Base-by-base conservation (phyloP, 495 filamentous ascomycete species). In the Aspergillus steynii region DNA sequence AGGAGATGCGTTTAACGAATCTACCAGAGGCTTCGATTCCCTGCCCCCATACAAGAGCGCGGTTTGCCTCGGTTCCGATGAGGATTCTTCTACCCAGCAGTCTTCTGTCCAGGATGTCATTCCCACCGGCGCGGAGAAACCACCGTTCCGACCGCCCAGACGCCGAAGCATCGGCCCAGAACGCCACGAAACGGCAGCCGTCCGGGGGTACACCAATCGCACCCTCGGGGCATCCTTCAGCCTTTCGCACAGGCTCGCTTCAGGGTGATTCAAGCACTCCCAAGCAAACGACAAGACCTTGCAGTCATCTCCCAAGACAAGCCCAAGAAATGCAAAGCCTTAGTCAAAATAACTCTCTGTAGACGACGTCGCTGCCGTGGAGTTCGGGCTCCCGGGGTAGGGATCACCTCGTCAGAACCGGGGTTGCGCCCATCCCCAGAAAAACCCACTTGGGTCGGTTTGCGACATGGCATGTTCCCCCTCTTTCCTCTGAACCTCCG, bases 301-400 rank as follows among this genome's bases (percentile, higher is more conserved):
- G 27, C 31, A 50, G 29, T 31, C 15, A 20, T 37, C 12, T 42
- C 12, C 37, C 37, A 42, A 42, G 37, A 42, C 47, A 5, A 28
- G 8, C 3, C 56, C 55, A 58, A 58, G 55, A 54, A 54, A 62
- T 48, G 50, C 61, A 52, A 58, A 58, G 47, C 12, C 32, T 25
- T 29, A 32, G 20, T 47, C 49, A 62, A 58, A 52, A 58, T 29
- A 49, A 58, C 28, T 20, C 50, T 58, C 10, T 55, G 15, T 58
- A 12, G 50, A 61, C 60, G 54, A 55, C 59, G 2, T 4, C 51
- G n/a, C 26, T 49, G 29, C 1, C 29, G 29, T 37, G 26, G 47
- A 49, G 15, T 1, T 14, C 47, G 26, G 14, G 26, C 5, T 6
- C 15, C 15, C 26, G 47, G 47, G 47, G 5, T n/a, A 49, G 10